Conservation (phyloP, 2,329 filamentous ascomycete species). For the Chrysosporium keratinophilum region DNA sequence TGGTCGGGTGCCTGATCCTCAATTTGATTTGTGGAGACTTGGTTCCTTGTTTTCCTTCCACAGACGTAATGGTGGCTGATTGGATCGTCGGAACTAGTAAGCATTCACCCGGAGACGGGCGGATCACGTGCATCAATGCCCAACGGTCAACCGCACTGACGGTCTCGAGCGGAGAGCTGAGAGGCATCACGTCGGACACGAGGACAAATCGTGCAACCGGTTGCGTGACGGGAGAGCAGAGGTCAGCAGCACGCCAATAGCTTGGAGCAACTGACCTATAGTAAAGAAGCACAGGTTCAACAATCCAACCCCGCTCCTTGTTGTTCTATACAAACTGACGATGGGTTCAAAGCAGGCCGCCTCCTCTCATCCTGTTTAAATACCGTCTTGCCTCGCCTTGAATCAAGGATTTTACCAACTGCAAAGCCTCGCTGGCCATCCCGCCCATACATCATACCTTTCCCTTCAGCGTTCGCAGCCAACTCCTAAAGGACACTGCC, state of each 20-base stretch:
- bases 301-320: neutral
- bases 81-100: neutral
- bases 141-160: neutral
- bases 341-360: too few species aligned
- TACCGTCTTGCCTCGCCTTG: too few species aligned
- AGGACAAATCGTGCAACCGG: neutral
- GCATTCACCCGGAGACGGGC: neutral
- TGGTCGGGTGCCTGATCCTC: conserved; percentile 9
- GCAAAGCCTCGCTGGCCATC: too few species aligned
- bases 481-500: too few species aligned
- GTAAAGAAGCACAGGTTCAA: too few species aligned
- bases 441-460: too few species aligned
- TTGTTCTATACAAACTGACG: too few species aligned
- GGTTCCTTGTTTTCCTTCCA: conserved; percentile 1
- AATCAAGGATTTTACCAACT: too few species aligned
- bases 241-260: neutral
- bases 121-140: neutral
- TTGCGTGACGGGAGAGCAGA: neutral
- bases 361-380: too few species aligned
- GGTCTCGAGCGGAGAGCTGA: neutral
- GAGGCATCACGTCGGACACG: neutral
- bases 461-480: too few species aligned
- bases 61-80: conserved; percentile 12
- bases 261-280: neutral
- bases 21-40: conserved; percentile 3